These are phyloP conservation scores for Sisymbrium irio DNA, from an alignment of 345 rosid species.

Conservation along the genomic window DNA sequence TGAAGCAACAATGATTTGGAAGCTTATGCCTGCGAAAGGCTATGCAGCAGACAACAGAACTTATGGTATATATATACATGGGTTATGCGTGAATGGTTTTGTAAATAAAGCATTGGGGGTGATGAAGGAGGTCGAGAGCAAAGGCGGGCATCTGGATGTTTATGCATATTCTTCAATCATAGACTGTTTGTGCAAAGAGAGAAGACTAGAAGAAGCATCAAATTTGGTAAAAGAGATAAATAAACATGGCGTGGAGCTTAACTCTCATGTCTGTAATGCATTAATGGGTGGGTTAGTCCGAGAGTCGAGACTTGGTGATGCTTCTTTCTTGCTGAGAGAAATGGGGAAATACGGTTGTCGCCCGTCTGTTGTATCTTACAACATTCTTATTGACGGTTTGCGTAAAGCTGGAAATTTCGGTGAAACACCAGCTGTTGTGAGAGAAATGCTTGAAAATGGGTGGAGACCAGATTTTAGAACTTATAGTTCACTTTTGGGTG, in stretches of 20 bases:
- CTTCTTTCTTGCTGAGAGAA: slow-evolving; percentile 51
- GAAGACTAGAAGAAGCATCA: slow-evolving; percentile 64
- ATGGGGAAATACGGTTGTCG: slow-evolving; percentile 51
- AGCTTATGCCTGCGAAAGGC: slow-evolving; percentile 49
- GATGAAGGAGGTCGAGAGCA: slow-evolving; percentile 51
- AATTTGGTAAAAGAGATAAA: slow-evolving; percentile 45
- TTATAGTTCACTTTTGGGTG: slow-evolving; percentile 71
- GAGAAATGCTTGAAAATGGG: slow-evolving; percentile 75
- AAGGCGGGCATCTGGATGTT: slow-evolving; percentile 48
- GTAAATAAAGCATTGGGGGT: slow-evolving; percentile 65
- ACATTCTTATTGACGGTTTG: slow-evolving; percentile 68
- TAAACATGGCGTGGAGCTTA: slow-evolving; percentile 48
- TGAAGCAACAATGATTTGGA: slow-evolving; percentile 68
- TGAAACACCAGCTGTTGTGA: slow-evolving; percentile 62
- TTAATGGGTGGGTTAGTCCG: slow-evolving; percentile 64
- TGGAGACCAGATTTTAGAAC: slow-evolving; percentile 71
- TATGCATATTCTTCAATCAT: slow-evolving; percentile 72
- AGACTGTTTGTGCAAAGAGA: slow-evolving; percentile 70
- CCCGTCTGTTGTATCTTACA: slow-evolving; percentile 62
- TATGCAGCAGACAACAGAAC: slow-evolving; percentile 53
- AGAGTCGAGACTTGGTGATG: slow-evolving; percentile 62
- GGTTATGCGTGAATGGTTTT: slow-evolving; percentile 75
- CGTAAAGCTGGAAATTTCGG: slow-evolving; percentile 68
- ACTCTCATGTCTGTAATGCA: slow-evolving; percentile 57
- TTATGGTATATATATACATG: slow-evolving; percentile 66